Percentiles rank a stretch among this genome's conserved stretches.
These are phyloP conservation scores for Alternaria solani DNA, from an alignment of 2,329 filamentous ascomycete genomes.

Conservation along the genomic window DNA sequence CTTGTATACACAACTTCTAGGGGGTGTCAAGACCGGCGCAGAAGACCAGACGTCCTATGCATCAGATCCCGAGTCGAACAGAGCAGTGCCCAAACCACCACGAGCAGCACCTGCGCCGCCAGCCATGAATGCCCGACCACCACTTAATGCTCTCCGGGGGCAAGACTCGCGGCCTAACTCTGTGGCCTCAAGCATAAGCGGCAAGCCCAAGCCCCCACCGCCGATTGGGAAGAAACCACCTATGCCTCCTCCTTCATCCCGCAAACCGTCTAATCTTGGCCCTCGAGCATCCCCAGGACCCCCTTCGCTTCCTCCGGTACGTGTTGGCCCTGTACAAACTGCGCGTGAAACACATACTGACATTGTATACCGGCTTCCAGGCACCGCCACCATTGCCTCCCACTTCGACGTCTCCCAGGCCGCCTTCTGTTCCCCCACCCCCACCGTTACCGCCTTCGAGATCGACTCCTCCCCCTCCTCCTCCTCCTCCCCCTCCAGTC, in stretches of 20 bases:
- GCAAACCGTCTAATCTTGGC: slow-evolving; percentile 64
- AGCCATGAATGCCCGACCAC: slow-evolving; percentile 61
- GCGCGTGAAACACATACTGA: neutral
- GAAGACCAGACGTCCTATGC: slow-evolving; percentile 75
- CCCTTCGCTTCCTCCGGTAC: slow-evolving; percentile 52
- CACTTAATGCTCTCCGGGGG: slow-evolving; percentile 67
- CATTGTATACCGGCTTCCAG: neutral
- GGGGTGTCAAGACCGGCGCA: slow-evolving; percentile 69
- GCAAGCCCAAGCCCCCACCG: slow-evolving; percentile 74
- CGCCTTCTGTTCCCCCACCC: slow-evolving; percentile 23
- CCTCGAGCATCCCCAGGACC: slow-evolving; percentile 54
- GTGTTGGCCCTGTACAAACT: neutral
- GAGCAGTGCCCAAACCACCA: slow-evolving; percentile 60
- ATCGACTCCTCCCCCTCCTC: slow-evolving; percentile 34
- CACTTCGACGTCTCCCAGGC: slow-evolving; percentile 32
- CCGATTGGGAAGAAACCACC: slow-evolving; percentile 78
- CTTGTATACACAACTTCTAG: neutral
- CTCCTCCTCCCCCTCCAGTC: slow-evolving; percentile 20
- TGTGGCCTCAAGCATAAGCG: slow-evolving; percentile 65
- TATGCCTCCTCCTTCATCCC: slow-evolving; percentile 63
- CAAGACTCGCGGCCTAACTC: slow-evolving; percentile 65
- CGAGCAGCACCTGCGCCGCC: slow-evolving; percentile 61
- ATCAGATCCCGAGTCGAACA: slow-evolving; percentile 76
- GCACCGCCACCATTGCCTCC: slow-evolving; percentile 51
- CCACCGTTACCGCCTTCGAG: slow-evolving; percentile 24